phyloP scores from a whole-genome alignment of 257 asterid species.

The Solanum sitiens region DNA sequence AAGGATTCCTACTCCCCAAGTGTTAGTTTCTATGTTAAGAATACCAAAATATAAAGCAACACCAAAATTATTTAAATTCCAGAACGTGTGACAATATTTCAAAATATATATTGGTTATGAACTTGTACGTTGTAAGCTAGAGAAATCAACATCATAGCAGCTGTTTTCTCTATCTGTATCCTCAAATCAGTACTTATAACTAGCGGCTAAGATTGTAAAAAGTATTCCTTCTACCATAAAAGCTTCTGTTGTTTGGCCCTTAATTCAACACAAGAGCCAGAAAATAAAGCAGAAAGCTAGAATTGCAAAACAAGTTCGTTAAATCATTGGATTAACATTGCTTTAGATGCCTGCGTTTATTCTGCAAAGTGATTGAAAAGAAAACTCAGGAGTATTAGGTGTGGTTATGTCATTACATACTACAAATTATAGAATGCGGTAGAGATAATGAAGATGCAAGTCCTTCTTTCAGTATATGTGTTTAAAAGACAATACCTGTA shows the following conservation, averaged over 20 bases:
- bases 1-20: background rate
- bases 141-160: background rate
- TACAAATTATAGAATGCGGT: background rate
- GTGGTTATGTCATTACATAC: background rate
- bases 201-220: background rate
- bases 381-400: background rate
- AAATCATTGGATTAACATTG: background rate
- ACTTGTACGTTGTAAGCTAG: background rate
- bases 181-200: background rate
- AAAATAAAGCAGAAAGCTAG: background rate
- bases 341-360: background rate
- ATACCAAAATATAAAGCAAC: background rate
- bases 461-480: background rate
- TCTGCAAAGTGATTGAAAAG: background rate
- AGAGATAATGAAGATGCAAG: background rate
- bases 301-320: background rate
- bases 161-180: background rate
- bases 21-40: background rate
- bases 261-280: background rate
- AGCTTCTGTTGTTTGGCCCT: background rate
- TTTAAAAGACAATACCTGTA: constrained; percentile 38
- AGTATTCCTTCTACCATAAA: background rate
- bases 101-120: background rate
- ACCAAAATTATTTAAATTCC: background rate
- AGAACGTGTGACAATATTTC: background rate